Base-by-base conservation (phyloP, 2,329 filamentous ascomycete genomes). In the Microsporum canis region DNA sequence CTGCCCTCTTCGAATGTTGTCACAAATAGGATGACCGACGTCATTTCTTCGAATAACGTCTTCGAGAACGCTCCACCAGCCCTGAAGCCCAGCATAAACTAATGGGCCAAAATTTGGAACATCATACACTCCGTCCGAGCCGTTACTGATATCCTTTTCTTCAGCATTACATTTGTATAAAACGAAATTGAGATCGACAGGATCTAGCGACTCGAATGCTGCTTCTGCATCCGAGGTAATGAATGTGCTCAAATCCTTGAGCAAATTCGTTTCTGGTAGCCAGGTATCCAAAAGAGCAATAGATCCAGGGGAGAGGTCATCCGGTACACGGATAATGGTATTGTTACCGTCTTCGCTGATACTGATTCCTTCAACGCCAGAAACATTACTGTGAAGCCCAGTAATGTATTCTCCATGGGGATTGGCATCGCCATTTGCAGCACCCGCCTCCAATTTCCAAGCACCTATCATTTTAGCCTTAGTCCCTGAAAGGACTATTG, bases 251-350 rank as follows among this genome's bases (percentile, higher is more conserved):
- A 99, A 78, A 27, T 90, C 89, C 45, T 86, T 82, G 1, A 88
- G 86, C 71, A 95, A 88, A 70, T 96, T 90, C 1, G 88, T 88
- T 29, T 85, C 85, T 3, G 91, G 91, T 33, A 97, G 94, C 87
- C 88, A 97, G 0, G 94, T 99, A 76, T 97, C 91, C 67, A 96
- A 95, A 2, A 99, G 79, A 2, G 91, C 91, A 66, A 99, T 95
- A 66, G 91, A 96, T 62, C 94, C 94, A 12, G 95, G 91, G 2
- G 91, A 89, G 71, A 99, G 96, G 64, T 86, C 84, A 55, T 91
- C 86, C 1, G 88, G 86, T 14, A 96, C 85, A 0, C 84, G 86
- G 65, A 99, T 90, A 61, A 86, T 82, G 1, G 91, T 92, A 67
- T 90, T 86, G 53, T 88, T 83, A 3, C 82, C 85, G 58, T 84